These are phyloP conservation scores for Boletus tomentosulus DNA, from an alignment of 768 basidiomycete species.

Conservation along the genomic window DNA sequence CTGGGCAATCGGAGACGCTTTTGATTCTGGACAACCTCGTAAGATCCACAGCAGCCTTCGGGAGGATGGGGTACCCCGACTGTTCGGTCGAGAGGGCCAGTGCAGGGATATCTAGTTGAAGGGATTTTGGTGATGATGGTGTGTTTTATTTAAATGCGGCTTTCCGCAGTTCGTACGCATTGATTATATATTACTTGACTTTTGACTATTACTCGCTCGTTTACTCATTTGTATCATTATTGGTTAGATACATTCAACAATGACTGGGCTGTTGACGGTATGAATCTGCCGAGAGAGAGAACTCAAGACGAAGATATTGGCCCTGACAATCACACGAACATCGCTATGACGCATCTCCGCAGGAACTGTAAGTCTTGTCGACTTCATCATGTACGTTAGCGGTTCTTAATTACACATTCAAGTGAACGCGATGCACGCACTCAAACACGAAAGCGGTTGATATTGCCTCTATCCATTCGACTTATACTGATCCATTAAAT, in stretches of 20 bases:
- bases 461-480: not conserved
- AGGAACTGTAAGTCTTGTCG: too few relatives aligned
- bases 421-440: too few relatives aligned
- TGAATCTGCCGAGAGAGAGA: too few relatives aligned
- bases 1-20: slow-evolving; percentile 28
- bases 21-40: slow-evolving; percentile 16
- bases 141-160: not conserved
- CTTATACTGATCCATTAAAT: not conserved
- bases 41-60: slow-evolving; percentile 4
- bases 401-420: too few relatives aligned
- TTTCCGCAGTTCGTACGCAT: not conserved
- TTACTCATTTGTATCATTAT: slow-evolving; percentile 17
- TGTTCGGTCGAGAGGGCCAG: slow-evolving; percentile 25
- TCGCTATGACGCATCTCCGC: too few relatives aligned
- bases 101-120: slow-evolving; percentile 21
- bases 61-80: slow-evolving; percentile 24
- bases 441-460: too few relatives aligned
- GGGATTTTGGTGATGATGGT: not conserved
- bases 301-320: too few relatives aligned
- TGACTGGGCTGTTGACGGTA: not conserved
- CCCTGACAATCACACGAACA: not conserved
- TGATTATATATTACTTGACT: slow-evolving; percentile 6
- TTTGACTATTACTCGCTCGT: slow-evolving; percentile 2
- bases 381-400: too few relatives aligned
- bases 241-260: not conserved